Conservation (phyloP, 2,329 filamentous ascomycete species). For the Ilyonectria robusta region DNA sequence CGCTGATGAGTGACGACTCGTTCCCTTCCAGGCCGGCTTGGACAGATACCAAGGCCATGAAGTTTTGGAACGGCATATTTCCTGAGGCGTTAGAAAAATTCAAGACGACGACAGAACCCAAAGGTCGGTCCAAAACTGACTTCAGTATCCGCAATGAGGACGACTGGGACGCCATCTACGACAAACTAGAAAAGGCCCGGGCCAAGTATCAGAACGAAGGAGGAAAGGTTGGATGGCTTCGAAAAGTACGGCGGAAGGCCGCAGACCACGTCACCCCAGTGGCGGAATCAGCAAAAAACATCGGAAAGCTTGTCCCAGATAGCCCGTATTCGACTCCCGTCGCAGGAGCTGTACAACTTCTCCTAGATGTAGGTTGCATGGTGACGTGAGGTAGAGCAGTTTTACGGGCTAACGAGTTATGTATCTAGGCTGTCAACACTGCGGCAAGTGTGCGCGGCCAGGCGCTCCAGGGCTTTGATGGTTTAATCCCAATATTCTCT, state of each 20-base stretch:
- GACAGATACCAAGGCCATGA: slow-evolving; percentile 6
- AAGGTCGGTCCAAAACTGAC: background rate
- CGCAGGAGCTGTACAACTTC: slow-evolving; percentile 6
- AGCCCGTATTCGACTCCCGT: slow-evolving; percentile 14
- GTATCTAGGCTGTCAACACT: slow-evolving; percentile 4
- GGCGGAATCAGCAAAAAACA: background rate
- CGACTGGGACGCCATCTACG: slow-evolving; percentile 13
- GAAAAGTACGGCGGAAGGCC: slow-evolving; percentile 8
- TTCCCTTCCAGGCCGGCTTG: slow-evolving; percentile 3
- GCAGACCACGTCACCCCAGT: slow-evolving; percentile 12
- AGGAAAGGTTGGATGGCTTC: slow-evolving; percentile 6
- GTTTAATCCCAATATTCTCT: slow-evolving; percentile 9
- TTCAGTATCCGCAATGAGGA: slow-evolving; percentile 1
- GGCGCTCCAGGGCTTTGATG: slow-evolving; percentile 10
- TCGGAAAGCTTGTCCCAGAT: slow-evolving; percentile 5
- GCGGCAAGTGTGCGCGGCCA: background rate
- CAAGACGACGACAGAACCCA: background rate
- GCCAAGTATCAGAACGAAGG: slow-evolving; percentile 2
- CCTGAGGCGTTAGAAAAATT: slow-evolving; percentile 1
- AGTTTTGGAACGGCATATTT: slow-evolving; percentile 11
- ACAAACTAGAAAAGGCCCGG: background rate
- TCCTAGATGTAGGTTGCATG: slow-evolving; percentile 4
- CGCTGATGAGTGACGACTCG: background rate
- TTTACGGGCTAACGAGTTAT: background rate
- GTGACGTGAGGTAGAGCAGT: background rate